These are phyloP conservation scores for Agrocybe chaxingu DNA, from an alignment of 768 basidiomycete species.

Conservation along the genomic window DNA sequence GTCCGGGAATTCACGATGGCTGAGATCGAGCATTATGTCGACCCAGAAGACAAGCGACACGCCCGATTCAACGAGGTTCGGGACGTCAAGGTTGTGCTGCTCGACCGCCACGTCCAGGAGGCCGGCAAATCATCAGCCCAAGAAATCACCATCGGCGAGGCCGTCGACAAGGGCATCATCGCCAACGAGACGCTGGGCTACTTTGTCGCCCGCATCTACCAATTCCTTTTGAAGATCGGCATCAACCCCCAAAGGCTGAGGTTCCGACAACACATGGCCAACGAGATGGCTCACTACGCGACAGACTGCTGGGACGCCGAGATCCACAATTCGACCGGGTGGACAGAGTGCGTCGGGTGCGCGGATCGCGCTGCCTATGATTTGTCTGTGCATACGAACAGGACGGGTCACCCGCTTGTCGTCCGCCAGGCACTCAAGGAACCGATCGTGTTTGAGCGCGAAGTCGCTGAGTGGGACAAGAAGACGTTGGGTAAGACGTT, in stretches of 20 bases:
- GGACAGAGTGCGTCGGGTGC: constrained; percentile 99
- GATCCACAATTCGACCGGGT: constrained; percentile 84
- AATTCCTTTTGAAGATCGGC: constrained; percentile 88
- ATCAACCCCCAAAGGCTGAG: constrained; percentile 80
- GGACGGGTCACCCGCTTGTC: constrained; percentile 81
- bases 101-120: constrained; percentile 82
- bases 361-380: constrained; percentile 98
- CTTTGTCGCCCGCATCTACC: constrained; percentile 90
- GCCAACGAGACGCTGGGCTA: constrained; percentile 98
- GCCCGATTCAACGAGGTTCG: constrained; percentile 78
- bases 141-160: constrained; percentile 80
- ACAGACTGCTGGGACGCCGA: constrained; percentile 99
- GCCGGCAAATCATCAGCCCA: constrained; percentile 64
- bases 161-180: constrained; percentile 80
- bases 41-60: constrained; percentile 90
- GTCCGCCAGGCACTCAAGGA: constrained; percentile 86
- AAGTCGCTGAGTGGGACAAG: constrained; percentile 80
- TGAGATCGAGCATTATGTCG: constrained; percentile 98
- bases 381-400: constrained; percentile 80
- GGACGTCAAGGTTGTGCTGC: constrained; percentile 68
- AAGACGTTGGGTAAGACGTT: constrained; percentile 87
- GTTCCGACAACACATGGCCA: constrained; percentile 97
- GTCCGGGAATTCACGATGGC: constrained; percentile 99
- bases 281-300: constrained; percentile 99
- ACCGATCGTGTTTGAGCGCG: constrained; percentile 78